These are phyloP conservation scores for Hericium coralloides DNA, from an alignment of 768 basidiomycete genomes.

Conservation along the genomic window DNA sequence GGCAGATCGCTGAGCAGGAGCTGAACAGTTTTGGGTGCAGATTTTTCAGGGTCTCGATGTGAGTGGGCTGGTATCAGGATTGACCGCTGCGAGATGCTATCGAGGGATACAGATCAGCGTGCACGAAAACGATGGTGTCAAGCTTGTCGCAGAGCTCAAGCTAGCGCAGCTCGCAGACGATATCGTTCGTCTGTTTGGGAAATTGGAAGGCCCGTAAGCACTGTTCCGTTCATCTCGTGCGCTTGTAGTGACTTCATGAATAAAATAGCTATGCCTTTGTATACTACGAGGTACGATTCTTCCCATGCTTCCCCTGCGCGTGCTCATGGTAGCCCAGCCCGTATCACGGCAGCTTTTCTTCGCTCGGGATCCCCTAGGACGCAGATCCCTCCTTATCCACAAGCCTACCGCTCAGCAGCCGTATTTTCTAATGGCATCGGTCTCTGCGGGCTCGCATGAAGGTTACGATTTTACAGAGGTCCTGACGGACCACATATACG, in stretches of 20 bases:
- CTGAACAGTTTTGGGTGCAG: constrained; percentile 8
- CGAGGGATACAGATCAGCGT: constrained; percentile 34
- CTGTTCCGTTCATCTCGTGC: not conserved
- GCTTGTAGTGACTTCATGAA: constrained; percentile 1
- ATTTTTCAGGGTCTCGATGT: constrained; percentile 80
- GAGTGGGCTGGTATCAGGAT: constrained; percentile 8
- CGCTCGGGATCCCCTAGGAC: constrained; percentile 76
- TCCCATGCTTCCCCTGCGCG: not conserved
- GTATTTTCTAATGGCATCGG: constrained; percentile 56
- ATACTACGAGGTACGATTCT: constrained; percentile 56
- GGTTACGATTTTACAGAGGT: constrained; percentile 54
- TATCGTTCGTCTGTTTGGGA: constrained; percentile 44
- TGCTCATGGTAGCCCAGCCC: constrained; percentile 24
- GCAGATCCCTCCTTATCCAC: constrained; percentile 76
- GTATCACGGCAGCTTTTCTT: constrained; percentile 48
- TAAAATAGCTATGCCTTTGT: constrained; percentile 65
- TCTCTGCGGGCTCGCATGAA: constrained; percentile 41
- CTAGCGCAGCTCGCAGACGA: constrained; percentile 22
- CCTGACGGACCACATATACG: constrained; percentile 46
- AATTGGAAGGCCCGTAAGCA: constrained; percentile 77
- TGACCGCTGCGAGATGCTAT: not conserved
- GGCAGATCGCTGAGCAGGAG: too few relatives aligned
- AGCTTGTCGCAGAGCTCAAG: constrained; percentile 31
- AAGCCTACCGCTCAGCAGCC: constrained; percentile 39
- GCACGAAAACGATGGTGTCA: constrained; percentile 67